A percentile compares a stretch with the other conserved stretches of the same genome.
These are phyloP conservation scores for Talaromyces funiculosus DNA, from an alignment of 2,329 filamentous ascomycete genomes.

Conservation along the genomic window DNA sequence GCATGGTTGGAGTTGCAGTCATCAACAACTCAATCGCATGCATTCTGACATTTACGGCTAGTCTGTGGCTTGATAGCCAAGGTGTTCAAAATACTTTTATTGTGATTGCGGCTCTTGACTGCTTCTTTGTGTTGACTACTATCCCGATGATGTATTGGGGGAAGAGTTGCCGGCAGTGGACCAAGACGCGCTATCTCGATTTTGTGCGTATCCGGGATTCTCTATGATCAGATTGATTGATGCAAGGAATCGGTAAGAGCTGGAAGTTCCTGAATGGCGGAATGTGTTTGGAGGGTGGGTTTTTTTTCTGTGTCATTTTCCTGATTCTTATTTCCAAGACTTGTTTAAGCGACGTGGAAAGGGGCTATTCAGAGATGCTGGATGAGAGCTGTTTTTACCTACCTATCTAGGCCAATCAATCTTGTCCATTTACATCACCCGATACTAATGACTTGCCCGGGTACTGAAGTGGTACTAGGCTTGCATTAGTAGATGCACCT, in stretches of 20 bases:
- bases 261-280: background rate
- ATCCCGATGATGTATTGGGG: constrained; percentile 53
- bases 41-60: constrained; percentile 50
- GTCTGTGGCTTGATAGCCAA: constrained; percentile 46
- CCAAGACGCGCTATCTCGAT: constrained; percentile 41
- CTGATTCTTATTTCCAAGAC: background rate
- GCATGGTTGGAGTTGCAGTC: constrained; percentile 54
- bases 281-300: background rate
- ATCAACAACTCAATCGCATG: constrained; percentile 54
- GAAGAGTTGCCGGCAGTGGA: constrained; percentile 47
- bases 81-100: constrained; percentile 47
- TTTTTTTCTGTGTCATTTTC: background rate
- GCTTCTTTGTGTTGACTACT: constrained; percentile 48
- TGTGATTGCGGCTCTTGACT: constrained; percentile 48
- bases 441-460: background rate
- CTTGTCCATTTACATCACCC: no score
- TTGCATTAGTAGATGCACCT: background rate
- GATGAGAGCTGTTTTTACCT: background rate
- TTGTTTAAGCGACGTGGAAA: no score
- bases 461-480: background rate
- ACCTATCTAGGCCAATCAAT: background rate
- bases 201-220: constrained; percentile 47
- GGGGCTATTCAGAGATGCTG: background rate
- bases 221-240: background rate
- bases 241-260: background rate